Evolutionary conservation across 495 filamentous ascomycete species (phyloP).

Genomic region (Annulohypoxylon maeteangense): DNA sequence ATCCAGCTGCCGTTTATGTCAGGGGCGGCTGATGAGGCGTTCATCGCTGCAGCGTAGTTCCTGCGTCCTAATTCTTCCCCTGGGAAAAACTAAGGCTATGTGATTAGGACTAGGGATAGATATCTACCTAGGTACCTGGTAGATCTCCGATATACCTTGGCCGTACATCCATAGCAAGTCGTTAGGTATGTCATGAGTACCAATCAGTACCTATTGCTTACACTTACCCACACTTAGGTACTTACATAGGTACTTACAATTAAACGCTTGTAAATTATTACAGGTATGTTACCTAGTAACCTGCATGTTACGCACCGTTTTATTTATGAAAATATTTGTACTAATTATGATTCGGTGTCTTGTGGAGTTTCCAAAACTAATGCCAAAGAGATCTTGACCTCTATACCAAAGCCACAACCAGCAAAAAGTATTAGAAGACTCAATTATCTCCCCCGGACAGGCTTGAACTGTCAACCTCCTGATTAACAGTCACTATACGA

Average conservation of each 20-base stretch:
- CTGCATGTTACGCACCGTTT: neutral
- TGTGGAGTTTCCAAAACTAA: neutral
- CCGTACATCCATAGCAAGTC: neutral
- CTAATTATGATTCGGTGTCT: neutral
- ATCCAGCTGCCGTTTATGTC: neutral
- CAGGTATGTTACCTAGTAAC: neutral
- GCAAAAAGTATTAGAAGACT: constrained; percentile 2
- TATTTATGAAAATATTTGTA: neutral
- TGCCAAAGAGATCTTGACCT: neutral
- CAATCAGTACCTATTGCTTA: neutral
- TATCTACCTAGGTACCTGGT: neutral
- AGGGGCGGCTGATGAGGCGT: neutral
- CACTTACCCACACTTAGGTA: neutral
- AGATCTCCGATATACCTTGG: neutral
- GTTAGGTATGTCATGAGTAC: neutral
- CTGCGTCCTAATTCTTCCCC: neutral
- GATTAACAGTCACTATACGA: constrained; percentile 43
- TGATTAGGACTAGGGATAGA: neutral
- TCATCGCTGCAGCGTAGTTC: neutral
- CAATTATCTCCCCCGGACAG: constrained; percentile 28
- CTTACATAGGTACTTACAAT: too few relatives aligned
- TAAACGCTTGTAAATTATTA: neutral
- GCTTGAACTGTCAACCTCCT: constrained; percentile 42
- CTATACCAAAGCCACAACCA: neutral
- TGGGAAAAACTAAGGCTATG: neutral